phyloP scores from a whole-genome alignment of 2,329 filamentous ascomycete genomes.

The Fusarium coicis region DNA sequence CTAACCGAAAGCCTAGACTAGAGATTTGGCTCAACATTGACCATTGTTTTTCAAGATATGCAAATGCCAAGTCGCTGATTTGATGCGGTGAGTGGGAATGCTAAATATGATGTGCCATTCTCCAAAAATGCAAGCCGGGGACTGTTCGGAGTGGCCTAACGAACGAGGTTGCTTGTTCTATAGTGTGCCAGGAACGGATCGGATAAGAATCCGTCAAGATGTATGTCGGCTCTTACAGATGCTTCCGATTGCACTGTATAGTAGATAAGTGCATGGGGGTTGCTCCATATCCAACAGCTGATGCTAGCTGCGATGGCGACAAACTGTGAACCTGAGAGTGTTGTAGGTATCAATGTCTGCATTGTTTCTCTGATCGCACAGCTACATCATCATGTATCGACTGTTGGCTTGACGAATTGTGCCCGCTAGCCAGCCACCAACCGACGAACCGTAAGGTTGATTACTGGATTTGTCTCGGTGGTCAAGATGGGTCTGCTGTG shows the following conservation, averaged over 20 bases:
- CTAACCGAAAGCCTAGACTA: constrained; percentile 6
- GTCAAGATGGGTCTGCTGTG: constrained; percentile 25
- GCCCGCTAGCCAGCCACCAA: constrained; percentile 16
- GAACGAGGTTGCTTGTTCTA: constrained; percentile 6
- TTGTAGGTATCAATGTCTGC: constrained; percentile 9
- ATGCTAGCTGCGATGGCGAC: neutral
- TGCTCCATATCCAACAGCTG: constrained; percentile 5
- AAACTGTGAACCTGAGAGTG: constrained; percentile 8
- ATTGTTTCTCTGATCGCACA: neutral
- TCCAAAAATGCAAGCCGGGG: constrained; percentile 31
- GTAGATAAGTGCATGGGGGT: neutral
- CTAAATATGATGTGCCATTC: constrained; percentile 34
- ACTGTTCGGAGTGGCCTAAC: constrained; percentile 14
- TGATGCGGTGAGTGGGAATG: constrained; percentile 26
- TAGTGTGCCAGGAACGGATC: constrained; percentile 10
- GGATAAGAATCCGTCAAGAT: constrained; percentile 19
- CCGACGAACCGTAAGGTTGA: constrained; percentile 2
- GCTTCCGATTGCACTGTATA: neutral
- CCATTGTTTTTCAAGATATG: constrained; percentile 16
- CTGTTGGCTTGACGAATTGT: constrained; percentile 25
- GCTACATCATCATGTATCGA: neutral
- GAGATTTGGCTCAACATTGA: constrained; percentile 6
- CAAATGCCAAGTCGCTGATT: constrained; percentile 34
- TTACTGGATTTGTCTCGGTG: constrained; percentile 26
- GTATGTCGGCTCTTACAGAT: constrained; percentile 30